Conservation (phyloP, 768 basidiomycete species). For the Leucogyrophana mollusca region DNA sequence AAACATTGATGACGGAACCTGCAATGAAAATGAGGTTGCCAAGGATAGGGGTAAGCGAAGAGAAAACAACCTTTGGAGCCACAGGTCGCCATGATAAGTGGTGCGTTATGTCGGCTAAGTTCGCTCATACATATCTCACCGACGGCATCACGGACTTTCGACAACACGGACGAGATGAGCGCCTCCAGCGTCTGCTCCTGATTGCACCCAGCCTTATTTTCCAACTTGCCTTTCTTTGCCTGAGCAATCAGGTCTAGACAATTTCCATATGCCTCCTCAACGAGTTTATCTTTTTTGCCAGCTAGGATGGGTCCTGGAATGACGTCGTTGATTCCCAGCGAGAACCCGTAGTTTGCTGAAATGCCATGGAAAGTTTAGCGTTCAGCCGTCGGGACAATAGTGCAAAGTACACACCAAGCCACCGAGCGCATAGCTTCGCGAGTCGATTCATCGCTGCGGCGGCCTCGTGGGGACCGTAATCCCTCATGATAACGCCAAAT, state of each 20-base stretch:
- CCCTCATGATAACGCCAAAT: conserved; percentile 95
- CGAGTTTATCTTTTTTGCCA: conserved; percentile 77
- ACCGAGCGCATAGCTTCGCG: conserved; percentile 94
- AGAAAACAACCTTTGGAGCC: conserved; percentile 86
- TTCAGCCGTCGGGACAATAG: background rate
- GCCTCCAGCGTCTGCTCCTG: conserved; percentile 97
- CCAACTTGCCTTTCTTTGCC: conserved; percentile 88
- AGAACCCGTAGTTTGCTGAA: conserved; percentile 95
- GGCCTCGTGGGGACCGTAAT: conserved; percentile 94
- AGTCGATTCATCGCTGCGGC: conserved; percentile 94
- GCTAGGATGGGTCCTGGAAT: conserved; percentile 89
- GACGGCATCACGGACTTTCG: conserved; percentile 93
- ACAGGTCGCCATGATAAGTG: conserved; percentile 98
- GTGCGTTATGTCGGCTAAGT: conserved; percentile 95
- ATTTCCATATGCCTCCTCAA: conserved; percentile 84
- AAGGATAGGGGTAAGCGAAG: background rate
- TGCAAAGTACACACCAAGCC: conserved; percentile 63
- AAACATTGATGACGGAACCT: conserved; percentile 99
- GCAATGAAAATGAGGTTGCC: conserved; percentile 12
- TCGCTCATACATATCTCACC: conserved; percentile 99
- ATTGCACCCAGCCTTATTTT: conserved; percentile 97
- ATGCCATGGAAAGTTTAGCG: conserved; percentile 9
- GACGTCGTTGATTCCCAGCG: conserved; percentile 97
- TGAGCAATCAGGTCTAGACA: conserved; percentile 85
- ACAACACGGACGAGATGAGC: conserved; percentile 90